Evolutionary conservation across 2,329 filamentous ascomycete genomes (phyloP).

Genomic region (Trichoderma sp.): DNA sequence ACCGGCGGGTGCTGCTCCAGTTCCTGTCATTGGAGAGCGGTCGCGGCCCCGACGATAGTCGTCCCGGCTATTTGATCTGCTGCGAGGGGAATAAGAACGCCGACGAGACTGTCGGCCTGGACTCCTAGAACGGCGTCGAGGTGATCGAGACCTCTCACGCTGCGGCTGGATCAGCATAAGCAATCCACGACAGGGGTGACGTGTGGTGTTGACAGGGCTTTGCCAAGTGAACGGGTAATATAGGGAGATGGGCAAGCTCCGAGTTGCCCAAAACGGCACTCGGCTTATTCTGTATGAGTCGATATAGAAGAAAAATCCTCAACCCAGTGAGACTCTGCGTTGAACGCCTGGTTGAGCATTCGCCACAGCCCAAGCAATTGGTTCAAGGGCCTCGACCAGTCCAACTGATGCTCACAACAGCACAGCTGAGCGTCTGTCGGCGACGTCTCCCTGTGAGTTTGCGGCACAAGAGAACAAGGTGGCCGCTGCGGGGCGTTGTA

Average conservation of each 20-base stretch:
- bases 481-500: constrained; percentile 19
- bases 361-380: background rate
- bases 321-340: background rate
- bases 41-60: constrained; percentile 74
- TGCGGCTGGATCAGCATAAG: constrained; percentile 43
- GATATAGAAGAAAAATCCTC: background rate
- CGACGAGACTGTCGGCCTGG: constrained; percentile 69
- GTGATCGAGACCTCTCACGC: constrained; percentile 83
- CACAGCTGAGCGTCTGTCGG: background rate
- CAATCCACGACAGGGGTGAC: background rate
- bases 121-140: constrained; percentile 82
- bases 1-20: constrained; percentile 68
- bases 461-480: background rate
- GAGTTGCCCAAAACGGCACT: constrained; percentile 10
- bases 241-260: constrained; percentile 3
- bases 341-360: background rate
- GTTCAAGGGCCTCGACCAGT: background rate
- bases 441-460: background rate
- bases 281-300: background rate
- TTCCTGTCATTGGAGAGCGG: constrained; percentile 83
- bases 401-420: background rate
- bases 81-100: constrained; percentile 77
- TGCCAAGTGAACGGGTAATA: background rate
- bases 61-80: constrained; percentile 74
- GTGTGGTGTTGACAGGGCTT: background rate